Conservation (phyloP, 441 rosid genomes). For the Codiaeum variegatum region DNA sequence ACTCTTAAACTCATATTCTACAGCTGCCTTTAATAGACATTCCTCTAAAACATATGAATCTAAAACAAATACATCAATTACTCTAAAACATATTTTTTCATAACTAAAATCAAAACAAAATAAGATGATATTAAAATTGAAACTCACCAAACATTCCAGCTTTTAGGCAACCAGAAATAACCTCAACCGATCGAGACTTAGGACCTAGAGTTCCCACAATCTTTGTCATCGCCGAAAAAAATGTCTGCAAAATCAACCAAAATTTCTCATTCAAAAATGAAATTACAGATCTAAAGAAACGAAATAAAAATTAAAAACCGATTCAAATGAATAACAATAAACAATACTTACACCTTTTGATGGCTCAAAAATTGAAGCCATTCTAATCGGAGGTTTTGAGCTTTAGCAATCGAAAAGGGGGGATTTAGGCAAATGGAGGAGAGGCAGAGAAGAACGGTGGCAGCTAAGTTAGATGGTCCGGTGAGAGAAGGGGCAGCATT, state of each 20-base stretch:
- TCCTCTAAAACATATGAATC: no score
- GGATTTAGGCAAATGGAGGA: no score
- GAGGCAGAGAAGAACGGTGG: no score
- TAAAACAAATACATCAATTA: slow-evolving; percentile 10
- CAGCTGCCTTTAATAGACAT: no score
- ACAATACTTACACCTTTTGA: slow-evolving; percentile 63
- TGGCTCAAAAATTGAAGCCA: slow-evolving; percentile 93
- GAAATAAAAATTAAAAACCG: neutral
- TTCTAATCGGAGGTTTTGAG: slow-evolving; percentile 96
- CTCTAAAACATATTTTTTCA: slow-evolving; percentile 4
- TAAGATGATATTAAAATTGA: neutral
- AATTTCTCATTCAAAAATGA: neutral
- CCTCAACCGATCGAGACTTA: slow-evolving; percentile 78
- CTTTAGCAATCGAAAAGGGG: no score
- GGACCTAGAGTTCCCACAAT: slow-evolving; percentile 97
- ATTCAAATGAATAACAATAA: neutral
- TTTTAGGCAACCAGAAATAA: slow-evolving; percentile 76
- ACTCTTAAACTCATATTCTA: no score
- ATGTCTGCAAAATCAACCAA: slow-evolving; percentile 45
- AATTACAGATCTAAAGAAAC: neutral
- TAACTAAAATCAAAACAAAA: neutral
- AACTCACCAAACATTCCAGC: slow-evolving; percentile 89
- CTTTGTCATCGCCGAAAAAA: slow-evolving; percentile 94
- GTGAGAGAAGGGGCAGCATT: no score
- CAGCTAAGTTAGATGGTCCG: no score